Evolutionary conservation across 2,329 filamentous ascomycete species (phyloP).

Genomic region (Aspergillus novofumigatus): DNA sequence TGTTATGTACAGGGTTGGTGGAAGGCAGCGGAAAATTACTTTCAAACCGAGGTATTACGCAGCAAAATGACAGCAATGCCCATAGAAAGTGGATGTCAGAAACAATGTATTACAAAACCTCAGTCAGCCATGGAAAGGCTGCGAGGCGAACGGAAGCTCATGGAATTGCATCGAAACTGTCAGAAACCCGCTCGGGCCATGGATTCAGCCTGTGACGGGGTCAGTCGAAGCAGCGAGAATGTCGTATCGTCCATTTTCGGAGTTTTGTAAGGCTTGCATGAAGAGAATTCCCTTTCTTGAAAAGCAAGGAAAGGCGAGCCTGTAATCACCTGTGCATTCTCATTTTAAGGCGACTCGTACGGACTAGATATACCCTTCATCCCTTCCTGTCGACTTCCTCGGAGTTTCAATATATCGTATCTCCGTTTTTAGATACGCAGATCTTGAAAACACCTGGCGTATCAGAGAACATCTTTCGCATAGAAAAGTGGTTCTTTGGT

Average conservation of each 20-base stretch:
- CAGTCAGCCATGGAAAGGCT: slow-evolving; percentile 20
- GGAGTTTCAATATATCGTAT: slow-evolving; percentile 14
- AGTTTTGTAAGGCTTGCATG: neutral
- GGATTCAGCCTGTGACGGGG: slow-evolving; percentile 10
- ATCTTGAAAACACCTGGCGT: slow-evolving; percentile 10
- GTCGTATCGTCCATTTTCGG: neutral
- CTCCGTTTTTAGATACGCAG: slow-evolving; percentile 15
- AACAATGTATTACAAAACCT: slow-evolving; percentile 4
- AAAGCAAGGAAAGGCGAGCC: slow-evolving; percentile 3
- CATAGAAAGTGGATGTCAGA: neutral
- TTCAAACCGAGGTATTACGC: neutral
- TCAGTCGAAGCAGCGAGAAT: slow-evolving; percentile 16
- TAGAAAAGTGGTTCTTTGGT: neutral
- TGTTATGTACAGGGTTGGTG: neutral
- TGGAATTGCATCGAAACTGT: slow-evolving; percentile 25
- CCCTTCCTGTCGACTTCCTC: neutral
- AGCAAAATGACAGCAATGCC: neutral
- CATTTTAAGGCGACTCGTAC: neutral
- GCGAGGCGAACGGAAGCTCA: slow-evolving; percentile 30
- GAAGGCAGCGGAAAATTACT: neutral
- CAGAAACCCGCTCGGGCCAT: slow-evolving; percentile 27
- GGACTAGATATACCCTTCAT: neutral
- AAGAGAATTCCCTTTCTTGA: slow-evolving; percentile 3
- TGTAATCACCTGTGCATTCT: neutral
- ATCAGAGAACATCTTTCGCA: slow-evolving; percentile 3